These are phyloP conservation scores for Orobanche coerulescens DNA, from an alignment of 257 asterid genomes.

Conservation along the genomic window DNA sequence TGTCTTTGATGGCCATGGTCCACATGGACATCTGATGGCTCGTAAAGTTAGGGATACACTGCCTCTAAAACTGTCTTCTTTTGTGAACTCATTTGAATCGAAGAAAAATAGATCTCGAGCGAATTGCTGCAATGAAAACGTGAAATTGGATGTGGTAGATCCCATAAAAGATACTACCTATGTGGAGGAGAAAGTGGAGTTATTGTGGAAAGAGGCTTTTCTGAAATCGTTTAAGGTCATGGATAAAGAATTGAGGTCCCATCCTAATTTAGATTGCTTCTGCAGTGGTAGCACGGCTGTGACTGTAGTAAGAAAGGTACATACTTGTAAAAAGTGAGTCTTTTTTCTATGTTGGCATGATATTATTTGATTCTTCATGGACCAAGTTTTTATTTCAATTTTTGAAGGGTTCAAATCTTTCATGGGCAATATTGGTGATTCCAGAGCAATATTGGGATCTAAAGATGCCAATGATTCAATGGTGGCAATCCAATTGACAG, in stretches of 20 bases:
- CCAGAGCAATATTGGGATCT: slow-evolving; percentile 88
- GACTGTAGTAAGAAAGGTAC: slow-evolving; percentile 76
- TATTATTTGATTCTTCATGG: background rate
- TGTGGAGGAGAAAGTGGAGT: slow-evolving; percentile 13
- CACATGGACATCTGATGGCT: slow-evolving; percentile 90
- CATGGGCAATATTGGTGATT: slow-evolving; percentile 88
- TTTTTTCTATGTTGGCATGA: background rate
- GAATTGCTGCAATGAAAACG: slow-evolving; percentile 55
- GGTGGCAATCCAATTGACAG: slow-evolving; percentile 84
- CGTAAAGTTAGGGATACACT: slow-evolving; percentile 83
- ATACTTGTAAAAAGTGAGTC: background rate
- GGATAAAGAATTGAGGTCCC: slow-evolving; percentile 89
- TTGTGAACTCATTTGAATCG: slow-evolving; percentile 47
- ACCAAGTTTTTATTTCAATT: slow-evolving; percentile 9
- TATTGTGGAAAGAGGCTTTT: slow-evolving; percentile 77
- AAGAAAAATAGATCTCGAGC: slow-evolving; percentile 44
- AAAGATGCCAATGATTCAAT: slow-evolving; percentile 58
- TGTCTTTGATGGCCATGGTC: slow-evolving; percentile 97
- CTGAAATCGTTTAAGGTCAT: slow-evolving; percentile 76
- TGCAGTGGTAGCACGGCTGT: slow-evolving; percentile 98
- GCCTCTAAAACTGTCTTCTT: slow-evolving; percentile 60
- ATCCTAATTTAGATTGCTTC: slow-evolving; percentile 84
- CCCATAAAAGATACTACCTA: slow-evolving; percentile 38
- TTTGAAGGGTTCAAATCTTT: slow-evolving; percentile 70
- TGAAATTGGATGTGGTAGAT: slow-evolving; percentile 59